These are phyloP conservation scores for Stephanodiscus minutulus DNA, from an alignment of 108 stramenopile genomes.

Conservation along the genomic window DNA sequence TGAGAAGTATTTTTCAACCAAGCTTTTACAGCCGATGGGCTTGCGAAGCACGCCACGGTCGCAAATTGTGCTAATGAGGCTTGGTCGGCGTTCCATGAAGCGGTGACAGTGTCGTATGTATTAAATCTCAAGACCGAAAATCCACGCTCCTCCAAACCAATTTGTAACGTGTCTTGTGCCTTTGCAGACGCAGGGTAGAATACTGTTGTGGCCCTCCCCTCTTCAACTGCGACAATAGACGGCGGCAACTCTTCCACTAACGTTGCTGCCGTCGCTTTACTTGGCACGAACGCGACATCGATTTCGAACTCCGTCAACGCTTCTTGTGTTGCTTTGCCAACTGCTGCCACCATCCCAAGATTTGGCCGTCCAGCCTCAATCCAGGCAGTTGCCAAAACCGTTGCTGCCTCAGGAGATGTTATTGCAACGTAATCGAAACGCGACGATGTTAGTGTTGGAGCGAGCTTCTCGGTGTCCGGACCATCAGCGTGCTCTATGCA, in stretches of 20 bases:
- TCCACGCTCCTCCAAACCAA: constrained; percentile 61
- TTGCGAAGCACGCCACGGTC: constrained; percentile 79
- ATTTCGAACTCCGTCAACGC: constrained; percentile 53
- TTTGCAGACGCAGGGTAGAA: constrained; percentile 85
- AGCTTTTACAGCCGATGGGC: constrained; percentile 81
- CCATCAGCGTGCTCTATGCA: constrained; percentile 88
- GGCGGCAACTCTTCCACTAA: constrained; percentile 67
- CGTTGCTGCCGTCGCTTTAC: constrained; percentile 73
- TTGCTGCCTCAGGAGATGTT: constrained; percentile 89
- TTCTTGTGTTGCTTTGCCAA: constrained; percentile 80
- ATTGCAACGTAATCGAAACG: constrained; percentile 71
- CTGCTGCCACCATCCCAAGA: constrained; percentile 63
- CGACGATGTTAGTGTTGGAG: constrained; percentile 35
- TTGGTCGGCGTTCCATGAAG: constrained; percentile 63
- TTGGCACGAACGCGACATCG: constrained; percentile 72
- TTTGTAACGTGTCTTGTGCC: constrained; percentile 67
- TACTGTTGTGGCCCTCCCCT: constrained; percentile 41
- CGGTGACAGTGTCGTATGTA: constrained; percentile 86
- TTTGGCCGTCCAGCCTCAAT: constrained; percentile 48
- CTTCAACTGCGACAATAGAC: constrained; percentile 22
- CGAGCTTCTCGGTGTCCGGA: constrained; percentile 57
- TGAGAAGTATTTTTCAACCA: constrained; percentile 74
- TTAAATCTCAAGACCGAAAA: constrained; percentile 74
- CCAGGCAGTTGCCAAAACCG: constrained; percentile 71
- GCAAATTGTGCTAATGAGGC: constrained; percentile 42